These are phyloP conservation scores for Sclerotinia sclerotiorum DNA, from an alignment of 2,329 filamentous ascomycete species.

Conservation along the genomic window DNA sequence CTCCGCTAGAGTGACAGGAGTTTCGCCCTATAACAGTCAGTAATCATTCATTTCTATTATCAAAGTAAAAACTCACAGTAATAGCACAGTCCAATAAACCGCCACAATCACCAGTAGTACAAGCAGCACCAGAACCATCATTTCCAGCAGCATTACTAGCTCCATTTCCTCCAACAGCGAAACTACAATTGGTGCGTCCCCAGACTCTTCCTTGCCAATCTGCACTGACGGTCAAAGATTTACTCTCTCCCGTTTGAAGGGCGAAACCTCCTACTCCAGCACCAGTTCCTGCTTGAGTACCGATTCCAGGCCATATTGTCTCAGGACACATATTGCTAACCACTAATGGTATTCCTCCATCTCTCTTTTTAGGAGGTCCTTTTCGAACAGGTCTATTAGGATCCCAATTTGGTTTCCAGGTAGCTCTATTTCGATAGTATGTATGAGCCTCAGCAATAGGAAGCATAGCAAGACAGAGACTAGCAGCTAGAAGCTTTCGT, in stretches of 20 bases:
- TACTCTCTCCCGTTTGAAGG: conserved; percentile 57
- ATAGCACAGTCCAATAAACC: conserved; percentile 67
- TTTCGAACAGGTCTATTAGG: conserved; percentile 30
- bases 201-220: conserved; percentile 82
- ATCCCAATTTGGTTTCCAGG: conserved; percentile 21
- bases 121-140: conserved; percentile 55
- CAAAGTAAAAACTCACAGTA: conserved; percentile 53
- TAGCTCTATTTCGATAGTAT: conserved; percentile 9
- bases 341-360: conserved; percentile 55
- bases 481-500: conserved; percentile 24
- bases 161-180: conserved; percentile 62
- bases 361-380: conserved; percentile 39
- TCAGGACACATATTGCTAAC: conserved; percentile 72
- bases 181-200: conserved; percentile 82
- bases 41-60: conserved; percentile 10
- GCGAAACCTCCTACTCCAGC: conserved; percentile 69
- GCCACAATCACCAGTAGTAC: conserved; percentile 74
- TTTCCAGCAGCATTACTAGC: conserved; percentile 45
- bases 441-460: conserved; percentile 27
- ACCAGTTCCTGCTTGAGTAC: conserved; percentile 69
- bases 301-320: conserved; percentile 73
- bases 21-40: conserved; percentile 56
- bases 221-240: conserved; percentile 62
- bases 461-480: conserved; percentile 29
- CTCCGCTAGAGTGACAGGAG: conserved; percentile 76